phyloP scores from a whole-genome alignment of 192 early-diverging fungal genomes.

The Mortierella claussenii region DNA sequence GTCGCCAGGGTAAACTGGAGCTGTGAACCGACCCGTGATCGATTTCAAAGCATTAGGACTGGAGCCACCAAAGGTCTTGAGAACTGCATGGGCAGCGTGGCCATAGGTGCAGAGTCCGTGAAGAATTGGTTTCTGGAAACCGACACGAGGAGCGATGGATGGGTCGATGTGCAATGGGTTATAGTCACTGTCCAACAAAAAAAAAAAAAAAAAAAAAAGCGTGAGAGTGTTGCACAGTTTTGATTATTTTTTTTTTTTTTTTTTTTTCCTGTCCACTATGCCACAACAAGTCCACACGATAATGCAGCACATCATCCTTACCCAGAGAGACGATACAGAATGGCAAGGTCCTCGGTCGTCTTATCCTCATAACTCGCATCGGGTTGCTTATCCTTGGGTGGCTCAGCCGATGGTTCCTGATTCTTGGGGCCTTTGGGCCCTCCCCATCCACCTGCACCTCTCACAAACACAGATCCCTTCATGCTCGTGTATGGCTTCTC shows the following conservation, averaged over 20 bases:
- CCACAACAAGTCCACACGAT: neutral
- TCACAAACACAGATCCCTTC: slow-evolving; percentile 68
- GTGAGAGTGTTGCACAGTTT: no score
- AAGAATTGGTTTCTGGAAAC: slow-evolving; percentile 77
- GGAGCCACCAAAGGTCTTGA: slow-evolving; percentile 64
- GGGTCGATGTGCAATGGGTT: slow-evolving; percentile 84
- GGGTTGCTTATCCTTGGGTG: slow-evolving; percentile 66
- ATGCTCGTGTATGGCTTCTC: slow-evolving; percentile 56
- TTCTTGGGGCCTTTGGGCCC: slow-evolving; percentile 78
- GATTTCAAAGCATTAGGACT: slow-evolving; percentile 66
- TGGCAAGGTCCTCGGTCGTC: slow-evolving; percentile 66
- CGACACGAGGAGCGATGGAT: slow-evolving; percentile 68
- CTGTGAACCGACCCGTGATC: slow-evolving; percentile 74
- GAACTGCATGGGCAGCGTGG: slow-evolving; percentile 65
- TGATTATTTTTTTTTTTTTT: no score
- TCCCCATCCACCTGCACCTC: slow-evolving; percentile 76
- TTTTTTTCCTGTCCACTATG: no score
- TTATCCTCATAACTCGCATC: slow-evolving; percentile 61
- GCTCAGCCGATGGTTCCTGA: slow-evolving; percentile 49
- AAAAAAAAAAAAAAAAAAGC: neutral
- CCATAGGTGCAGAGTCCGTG: slow-evolving; percentile 79
- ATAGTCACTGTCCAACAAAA: slow-evolving; percentile 64
- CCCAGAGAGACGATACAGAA: slow-evolving; percentile 80
- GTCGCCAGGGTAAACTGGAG: slow-evolving; percentile 81
- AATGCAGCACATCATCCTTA: slow-evolving; percentile 31